A percentile compares a stretch with the other conserved stretches of the same genome.
These are phyloP conservation scores for Xylaria grammica DNA, from an alignment of 495 filamentous ascomycete species.

Conservation along the genomic window DNA sequence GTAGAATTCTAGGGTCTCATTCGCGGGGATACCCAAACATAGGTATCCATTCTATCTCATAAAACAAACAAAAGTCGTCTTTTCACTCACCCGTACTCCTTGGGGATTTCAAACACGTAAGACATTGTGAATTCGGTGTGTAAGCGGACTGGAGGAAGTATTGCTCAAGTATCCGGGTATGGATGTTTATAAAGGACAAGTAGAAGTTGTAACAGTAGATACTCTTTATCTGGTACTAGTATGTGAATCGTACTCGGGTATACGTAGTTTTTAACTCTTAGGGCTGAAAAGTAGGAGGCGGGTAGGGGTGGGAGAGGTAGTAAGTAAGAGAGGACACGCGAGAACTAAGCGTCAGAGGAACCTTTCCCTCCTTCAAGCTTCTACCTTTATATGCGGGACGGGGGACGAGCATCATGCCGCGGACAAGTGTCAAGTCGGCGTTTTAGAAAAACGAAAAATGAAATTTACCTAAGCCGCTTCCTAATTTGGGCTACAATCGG, in stretches of 20 bases:
- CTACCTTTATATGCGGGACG: background rate
- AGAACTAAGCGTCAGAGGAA: conserved; percentile 2
- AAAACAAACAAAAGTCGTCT: background rate
- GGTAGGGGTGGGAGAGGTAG: background rate
- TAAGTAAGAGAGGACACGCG: too few species aligned
- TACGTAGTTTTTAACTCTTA: too few species aligned
- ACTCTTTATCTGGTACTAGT: too few species aligned
- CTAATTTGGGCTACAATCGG: background rate
- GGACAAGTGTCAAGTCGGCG: conserved; percentile 12
- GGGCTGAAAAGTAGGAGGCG: background rate
- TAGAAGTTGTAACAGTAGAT: too few species aligned
- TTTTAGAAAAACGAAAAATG: conserved; percentile 6
- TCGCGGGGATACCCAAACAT: too few species aligned
- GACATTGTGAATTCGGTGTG: conserved; percentile 20
- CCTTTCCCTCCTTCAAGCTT: background rate
- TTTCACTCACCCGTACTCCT: conserved; percentile 49
- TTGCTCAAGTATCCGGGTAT: too few species aligned
- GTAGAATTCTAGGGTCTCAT: too few species aligned
- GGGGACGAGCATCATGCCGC: too few species aligned
- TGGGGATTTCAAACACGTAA: conserved; percentile 37
- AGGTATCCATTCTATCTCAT: background rate
- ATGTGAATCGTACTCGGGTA: too few species aligned
- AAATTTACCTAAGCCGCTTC: background rate
- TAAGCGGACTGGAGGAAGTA: background rate
- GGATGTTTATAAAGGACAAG: too few species aligned